These are phyloP conservation scores for Filosporella fistucella DNA, from an alignment of 495 filamentous ascomycete genomes.

Conservation along the genomic window DNA sequence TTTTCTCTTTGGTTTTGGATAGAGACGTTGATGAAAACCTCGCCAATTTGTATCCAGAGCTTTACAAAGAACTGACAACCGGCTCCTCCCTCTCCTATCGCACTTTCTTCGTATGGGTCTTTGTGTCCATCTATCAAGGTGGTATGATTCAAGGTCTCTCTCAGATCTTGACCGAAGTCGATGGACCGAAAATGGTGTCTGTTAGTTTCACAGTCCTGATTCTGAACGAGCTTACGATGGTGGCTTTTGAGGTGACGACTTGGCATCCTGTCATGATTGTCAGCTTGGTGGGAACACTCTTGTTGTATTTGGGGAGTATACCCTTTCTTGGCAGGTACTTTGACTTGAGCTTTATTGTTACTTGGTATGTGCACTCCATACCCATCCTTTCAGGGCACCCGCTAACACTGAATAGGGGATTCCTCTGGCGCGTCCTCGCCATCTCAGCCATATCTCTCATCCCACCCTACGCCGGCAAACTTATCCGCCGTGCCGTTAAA, in stretches of 20 bases:
- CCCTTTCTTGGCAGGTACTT: slow-evolving; percentile 90
- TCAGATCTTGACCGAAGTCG: slow-evolving; percentile 76
- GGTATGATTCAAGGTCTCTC: slow-evolving; percentile 88
- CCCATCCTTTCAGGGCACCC: not conserved
- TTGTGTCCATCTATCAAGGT: slow-evolving; percentile 92
- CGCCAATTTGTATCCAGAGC: slow-evolving; percentile 91
- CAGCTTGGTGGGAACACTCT: slow-evolving; percentile 71
- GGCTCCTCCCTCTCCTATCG: slow-evolving; percentile 82
- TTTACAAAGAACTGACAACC: slow-evolving; percentile 91
- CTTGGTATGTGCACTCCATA: slow-evolving; percentile 37
- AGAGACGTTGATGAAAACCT: slow-evolving; percentile 90
- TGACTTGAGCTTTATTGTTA: slow-evolving; percentile 76
- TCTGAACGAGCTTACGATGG: slow-evolving; percentile 95
- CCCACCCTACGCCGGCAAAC: slow-evolving; percentile 82
- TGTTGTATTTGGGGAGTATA: slow-evolving; percentile 74
- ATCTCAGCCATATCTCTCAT: slow-evolving; percentile 74
- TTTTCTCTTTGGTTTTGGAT: slow-evolving; percentile 95
- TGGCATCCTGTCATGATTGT: slow-evolving; percentile 96
- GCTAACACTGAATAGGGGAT: slow-evolving; percentile 48
- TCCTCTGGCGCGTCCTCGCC: slow-evolving; percentile 82
- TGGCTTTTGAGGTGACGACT: slow-evolving; percentile 90
- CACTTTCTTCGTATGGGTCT: slow-evolving; percentile 97
- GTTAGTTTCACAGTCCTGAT: slow-evolving; percentile 91
- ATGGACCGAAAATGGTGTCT: slow-evolving; percentile 71
- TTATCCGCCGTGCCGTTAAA: slow-evolving; percentile 75